Evolutionary conservation across 179 eudicot genomes (phyloP), one percentile per base, ranked within the genome.

Genomic region (Beta lomatogona): DNA sequence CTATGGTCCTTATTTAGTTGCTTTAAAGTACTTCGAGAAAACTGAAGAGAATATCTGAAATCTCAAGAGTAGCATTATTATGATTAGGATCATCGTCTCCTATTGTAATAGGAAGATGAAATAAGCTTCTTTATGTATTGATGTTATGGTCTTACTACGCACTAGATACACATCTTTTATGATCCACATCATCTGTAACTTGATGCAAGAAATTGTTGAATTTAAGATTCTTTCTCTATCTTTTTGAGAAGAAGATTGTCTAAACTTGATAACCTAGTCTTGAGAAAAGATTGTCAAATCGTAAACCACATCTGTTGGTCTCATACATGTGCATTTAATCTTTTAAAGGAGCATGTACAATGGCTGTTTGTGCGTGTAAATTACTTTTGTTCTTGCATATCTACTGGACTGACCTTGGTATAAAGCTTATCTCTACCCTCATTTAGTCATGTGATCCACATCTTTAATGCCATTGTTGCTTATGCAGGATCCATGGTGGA

Each of bases 401-500:
- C n/a, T 71, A 59, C 16, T 58, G 82, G 46, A 75, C n/a, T 81
- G 28, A 0, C 46, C 67, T 75, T 61, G 36, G 15, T 22, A 7
- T 9, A 6, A 9, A 2, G 11, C 13, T 44, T 72, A 15, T 67
- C 64, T 28, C 63, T 77, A 19, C 14, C 57, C 41, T 71, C 22
- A 10, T 28, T 1, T 16, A 65, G 52, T 28, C 21, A 78, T 31
- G 16, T 50, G 25, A 31, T 66, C 50, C 8, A 67, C 28, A 19
- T 52, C 8, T 48, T 25, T 70, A 71, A 16, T 22, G 79, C 58
- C 15, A 50, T 68, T 55, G 75, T 59, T 76, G 57, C 73, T 65
- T 57, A 9, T 83, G 69, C 83, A 96, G 99, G 99, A 96, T 90
- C 99, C 99, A n/a, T 96, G 98, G 99, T 96, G 99, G 99, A 96